A percentile compares a stretch with the other conserved stretches of the same genome.
These are phyloP conservation scores for Candida ficus DNA, from an alignment of 805 yeast species.

Conservation along the genomic window DNA sequence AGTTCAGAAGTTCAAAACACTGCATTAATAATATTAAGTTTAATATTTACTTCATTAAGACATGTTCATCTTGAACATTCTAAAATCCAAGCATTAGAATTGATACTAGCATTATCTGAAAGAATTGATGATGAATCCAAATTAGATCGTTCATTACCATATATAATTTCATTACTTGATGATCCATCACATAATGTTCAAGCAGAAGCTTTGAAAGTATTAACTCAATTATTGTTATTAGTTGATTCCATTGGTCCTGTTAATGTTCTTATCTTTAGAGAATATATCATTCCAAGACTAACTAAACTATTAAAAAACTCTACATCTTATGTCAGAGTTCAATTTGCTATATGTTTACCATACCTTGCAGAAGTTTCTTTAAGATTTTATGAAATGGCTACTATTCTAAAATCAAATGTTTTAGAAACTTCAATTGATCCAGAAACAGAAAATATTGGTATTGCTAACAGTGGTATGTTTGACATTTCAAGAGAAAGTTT, in stretches of 20 bases:
- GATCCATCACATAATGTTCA: conserved; percentile 65
- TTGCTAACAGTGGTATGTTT: conserved; percentile 28
- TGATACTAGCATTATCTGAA: conserved; percentile 72
- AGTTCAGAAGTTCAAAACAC: conserved; percentile 36
- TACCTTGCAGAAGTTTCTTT: conserved; percentile 60
- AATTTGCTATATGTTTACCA: conserved; percentile 72
- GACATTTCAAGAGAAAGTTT: conserved; percentile 40
- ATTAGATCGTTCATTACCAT: conserved; percentile 81
- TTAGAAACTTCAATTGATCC: conserved; percentile 35
- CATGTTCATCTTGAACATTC: conserved; percentile 56
- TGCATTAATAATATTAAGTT: conserved; percentile 51
- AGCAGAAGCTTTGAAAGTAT: conserved; percentile 53
- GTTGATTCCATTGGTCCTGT: conserved; percentile 66
- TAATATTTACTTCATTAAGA: conserved; percentile 55
- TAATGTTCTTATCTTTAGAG: conserved; percentile 73
- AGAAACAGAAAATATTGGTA: conserved; percentile 37
- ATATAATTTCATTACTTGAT: conserved; percentile 64
- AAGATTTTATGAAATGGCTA: conserved; percentile 58
- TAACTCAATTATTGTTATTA: conserved; percentile 62
- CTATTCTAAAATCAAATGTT: conserved; percentile 38
- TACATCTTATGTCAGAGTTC: conserved; percentile 48
- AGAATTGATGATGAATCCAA: conserved; percentile 76
- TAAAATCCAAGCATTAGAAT: conserved; percentile 66
- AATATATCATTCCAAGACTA: conserved; percentile 73
- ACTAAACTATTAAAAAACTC: conserved; percentile 36